Evolutionary conservation across 805 yeast species (phyloP), one percentile per base, ranked within the genome.

Genomic region (Suhomyces emberorum): DNA sequence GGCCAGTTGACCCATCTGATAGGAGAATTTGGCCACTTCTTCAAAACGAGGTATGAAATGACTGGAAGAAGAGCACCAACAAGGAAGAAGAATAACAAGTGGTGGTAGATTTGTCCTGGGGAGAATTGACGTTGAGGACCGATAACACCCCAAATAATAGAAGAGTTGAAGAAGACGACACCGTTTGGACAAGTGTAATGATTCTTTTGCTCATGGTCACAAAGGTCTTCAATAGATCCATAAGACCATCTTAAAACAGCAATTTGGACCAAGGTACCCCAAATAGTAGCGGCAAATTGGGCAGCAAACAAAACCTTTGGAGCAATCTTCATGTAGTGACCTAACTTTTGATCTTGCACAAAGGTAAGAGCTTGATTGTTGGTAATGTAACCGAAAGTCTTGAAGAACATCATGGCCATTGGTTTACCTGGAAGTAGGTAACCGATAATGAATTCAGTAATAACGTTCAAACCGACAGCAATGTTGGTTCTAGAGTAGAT

Each of bases 401-500:
- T 67, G 59, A 70, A 63, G 43, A 69, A 62, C 70, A 72, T 63
- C 63, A 64, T 68, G 18, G 72, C 74, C 44, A 68, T 44, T 30
- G 75, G 75, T 51, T 68, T 69, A 42, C 76, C 76, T 42, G 72
- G 71, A 35, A 65, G 42, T 68, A 66, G 63, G 57, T 66, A 66
- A 44, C 72, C 72, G 37, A 64, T 46, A 34, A 66, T 61, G 43
- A 65, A 64, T 44, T 66, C 72, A 15, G 70, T 62, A 31, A 66
- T 66, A 23, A 66, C 72, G 47, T 64, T 66, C 47, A 67, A 59
- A 37, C 68, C 68, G 27, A 65, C 65, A 14, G 65, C 55, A 34
- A 61, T 57, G 47, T 61, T 61, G 35, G 69, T 61, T 39, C 58
- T 46, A 18, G 67, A 55, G 44, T 49, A 58, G 35, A 64, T 58